Conservation (phyloP, 2,329 filamentous ascomycete species). For the Stagonosporopsis vannaccii region DNA sequence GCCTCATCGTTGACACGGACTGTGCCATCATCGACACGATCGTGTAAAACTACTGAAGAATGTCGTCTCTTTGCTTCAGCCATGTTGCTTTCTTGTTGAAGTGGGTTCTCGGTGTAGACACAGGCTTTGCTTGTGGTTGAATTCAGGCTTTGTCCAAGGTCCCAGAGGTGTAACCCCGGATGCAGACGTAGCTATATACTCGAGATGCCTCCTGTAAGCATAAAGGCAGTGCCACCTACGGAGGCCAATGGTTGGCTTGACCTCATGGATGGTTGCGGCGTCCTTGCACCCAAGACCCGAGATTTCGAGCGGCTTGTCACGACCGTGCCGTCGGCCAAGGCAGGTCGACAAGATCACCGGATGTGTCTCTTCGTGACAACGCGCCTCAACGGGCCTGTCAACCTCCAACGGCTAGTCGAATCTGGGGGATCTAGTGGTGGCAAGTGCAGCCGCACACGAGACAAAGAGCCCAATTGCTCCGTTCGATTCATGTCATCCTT, state of each 20-base stretch:
- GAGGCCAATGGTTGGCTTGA: slow-evolving; percentile 5
- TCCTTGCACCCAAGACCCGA: neutral
- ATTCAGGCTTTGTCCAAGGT: neutral
- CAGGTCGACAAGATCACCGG: slow-evolving; percentile 12
- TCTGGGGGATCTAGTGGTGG: slow-evolving; percentile 4
- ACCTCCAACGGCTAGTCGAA: slow-evolving; percentile 12
- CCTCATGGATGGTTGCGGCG: slow-evolving; percentile 10
- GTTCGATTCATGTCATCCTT: neutral
- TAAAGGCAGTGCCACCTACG: neutral
- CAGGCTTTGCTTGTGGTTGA: no score
- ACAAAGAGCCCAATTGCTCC: slow-evolving; percentile 3
- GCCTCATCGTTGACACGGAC: slow-evolving; percentile 17
- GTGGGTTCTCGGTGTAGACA: neutral
- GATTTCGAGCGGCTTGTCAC: neutral
- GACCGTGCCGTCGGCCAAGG: neutral
- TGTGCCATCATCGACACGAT: slow-evolving; percentile 10
- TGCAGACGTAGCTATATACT: slow-evolving; percentile 6
- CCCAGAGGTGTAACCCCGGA: neutral
- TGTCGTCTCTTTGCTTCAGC: slow-evolving; percentile 5
- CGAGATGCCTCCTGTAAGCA: neutral
- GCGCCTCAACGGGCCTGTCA: slow-evolving; percentile 1
- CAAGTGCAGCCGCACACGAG: slow-evolving; percentile 3
- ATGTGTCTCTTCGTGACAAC: neutral
- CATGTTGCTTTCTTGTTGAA: slow-evolving; percentile 9
- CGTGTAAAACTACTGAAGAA: slow-evolving; percentile 12